phyloP scores from a whole-genome alignment of 2,329 filamentous ascomycete genomes.

The Arthrobotrys sinensis region DNA sequence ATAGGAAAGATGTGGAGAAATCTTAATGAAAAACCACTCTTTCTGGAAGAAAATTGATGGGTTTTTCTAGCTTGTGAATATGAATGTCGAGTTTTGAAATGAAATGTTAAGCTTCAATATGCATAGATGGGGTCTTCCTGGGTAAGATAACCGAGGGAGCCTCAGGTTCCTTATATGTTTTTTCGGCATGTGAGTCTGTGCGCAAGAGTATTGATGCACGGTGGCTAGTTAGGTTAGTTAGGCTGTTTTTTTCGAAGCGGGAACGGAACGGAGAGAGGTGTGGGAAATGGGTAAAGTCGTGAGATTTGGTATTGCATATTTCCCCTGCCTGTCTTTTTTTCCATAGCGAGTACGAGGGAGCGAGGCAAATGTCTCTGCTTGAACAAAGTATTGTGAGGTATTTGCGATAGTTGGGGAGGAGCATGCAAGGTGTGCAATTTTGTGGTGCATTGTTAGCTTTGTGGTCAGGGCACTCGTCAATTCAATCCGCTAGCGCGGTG shows the following conservation, averaged over 20 bases:
- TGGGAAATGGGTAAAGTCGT: constrained; percentile 22
- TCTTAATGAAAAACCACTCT: neutral
- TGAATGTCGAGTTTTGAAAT: constrained; percentile 20
- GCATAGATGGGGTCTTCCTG: neutral
- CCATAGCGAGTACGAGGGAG: constrained; percentile 44
- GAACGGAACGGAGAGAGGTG: constrained; percentile 38
- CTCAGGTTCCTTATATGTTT: constrained; percentile 34
- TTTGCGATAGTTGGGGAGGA: neutral
- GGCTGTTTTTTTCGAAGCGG: constrained; percentile 35
- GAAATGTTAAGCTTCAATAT: constrained; percentile 29
- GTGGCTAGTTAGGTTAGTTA: constrained; percentile 5
- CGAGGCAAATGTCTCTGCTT: constrained; percentile 8
- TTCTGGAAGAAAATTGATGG: neutral
- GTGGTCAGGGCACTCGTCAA: constrained; percentile 8
- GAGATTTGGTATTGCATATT: constrained; percentile 44
- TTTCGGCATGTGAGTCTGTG: constrained; percentile 58
- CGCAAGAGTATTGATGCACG: neutral
- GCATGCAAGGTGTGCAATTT: neutral
- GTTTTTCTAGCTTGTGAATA: constrained; percentile 20
- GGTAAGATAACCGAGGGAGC: constrained; percentile 57
- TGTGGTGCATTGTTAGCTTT: constrained; percentile 20
- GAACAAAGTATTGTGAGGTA: constrained; percentile 25
- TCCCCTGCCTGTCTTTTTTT: neutral
- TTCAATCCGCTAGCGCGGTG: neutral
- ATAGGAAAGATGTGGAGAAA: constrained; percentile 19